Conservation (phyloP, 352 stramenopile species). For the Pythium rhizo-oryzae region DNA sequence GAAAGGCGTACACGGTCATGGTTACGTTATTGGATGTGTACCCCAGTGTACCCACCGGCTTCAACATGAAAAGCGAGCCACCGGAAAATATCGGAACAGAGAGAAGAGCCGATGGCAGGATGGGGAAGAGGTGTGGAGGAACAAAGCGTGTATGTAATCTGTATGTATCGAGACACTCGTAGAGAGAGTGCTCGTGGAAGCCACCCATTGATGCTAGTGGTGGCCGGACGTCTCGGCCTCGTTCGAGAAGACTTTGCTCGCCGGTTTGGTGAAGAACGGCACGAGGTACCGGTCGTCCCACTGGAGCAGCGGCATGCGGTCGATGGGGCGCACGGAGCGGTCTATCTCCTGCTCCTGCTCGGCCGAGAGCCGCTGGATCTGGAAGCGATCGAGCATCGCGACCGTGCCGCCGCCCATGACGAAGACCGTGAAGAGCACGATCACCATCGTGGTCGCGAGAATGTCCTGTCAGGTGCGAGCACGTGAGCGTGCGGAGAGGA, state of each 20-base stretch:
- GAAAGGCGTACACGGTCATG: no score
- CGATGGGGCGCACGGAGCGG: constrained; percentile 29
- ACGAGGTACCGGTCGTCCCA: constrained; percentile 40
- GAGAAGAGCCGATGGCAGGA: no score
- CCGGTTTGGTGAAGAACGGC: constrained; percentile 33
- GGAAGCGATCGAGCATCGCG: constrained; percentile 73
- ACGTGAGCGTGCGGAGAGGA: background rate
- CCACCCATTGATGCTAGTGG: no score
- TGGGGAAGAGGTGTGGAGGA: no score
- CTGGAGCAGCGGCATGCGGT: constrained; percentile 36
- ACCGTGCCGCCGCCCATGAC: constrained; percentile 91
- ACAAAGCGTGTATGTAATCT: no score
- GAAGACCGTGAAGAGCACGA: constrained; percentile 93
- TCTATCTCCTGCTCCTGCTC: constrained; percentile 36
- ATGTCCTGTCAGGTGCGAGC: constrained; percentile 38
- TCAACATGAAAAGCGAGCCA: no score
- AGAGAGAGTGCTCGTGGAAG: no score
- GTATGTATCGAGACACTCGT: background rate
- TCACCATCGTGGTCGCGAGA: constrained; percentile 88
- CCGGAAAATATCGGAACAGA: no score
- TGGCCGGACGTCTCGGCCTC: background rate
- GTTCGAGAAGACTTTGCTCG: constrained; percentile 19
- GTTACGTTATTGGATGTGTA: no score
- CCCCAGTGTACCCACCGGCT: background rate
- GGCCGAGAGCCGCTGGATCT: constrained; percentile 50